A percentile compares a stretch with the other conserved stretches of the same genome.
These are phyloP conservation scores for Fraxinus albicans DNA, from an alignment of 305 asterid genomes.

Conservation along the genomic window DNA sequence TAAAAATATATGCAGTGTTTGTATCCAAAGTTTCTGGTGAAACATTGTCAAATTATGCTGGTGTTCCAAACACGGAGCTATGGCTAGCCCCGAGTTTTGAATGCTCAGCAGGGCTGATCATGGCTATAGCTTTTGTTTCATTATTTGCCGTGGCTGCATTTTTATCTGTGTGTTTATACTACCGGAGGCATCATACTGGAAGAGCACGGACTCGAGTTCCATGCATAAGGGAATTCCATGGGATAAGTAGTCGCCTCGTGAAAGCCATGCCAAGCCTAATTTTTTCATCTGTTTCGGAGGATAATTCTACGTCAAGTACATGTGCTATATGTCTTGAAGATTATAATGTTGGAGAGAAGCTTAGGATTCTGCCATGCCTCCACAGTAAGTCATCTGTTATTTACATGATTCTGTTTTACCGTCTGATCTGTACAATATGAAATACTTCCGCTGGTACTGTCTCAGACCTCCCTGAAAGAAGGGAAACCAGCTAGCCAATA, in stretches of 20 bases:
- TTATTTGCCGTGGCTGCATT: conserved; percentile 88
- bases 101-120: conserved; percentile 58
- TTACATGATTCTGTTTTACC: background rate
- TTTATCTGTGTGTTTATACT: conserved; percentile 83
- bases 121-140: conserved; percentile 89
- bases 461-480: background rate
- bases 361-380: conserved; percentile 81
- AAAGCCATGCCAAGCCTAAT: conserved; percentile 90
- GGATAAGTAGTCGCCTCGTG: conserved; percentile 84
- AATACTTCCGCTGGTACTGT: background rate
- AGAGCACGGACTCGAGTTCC: conserved; percentile 52
- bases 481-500: background rate
- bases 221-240: conserved; percentile 68
- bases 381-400: conserved; percentile 66
- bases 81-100: conserved; percentile 74
- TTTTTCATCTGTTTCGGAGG: conserved; percentile 79
- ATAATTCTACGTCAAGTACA: conserved; percentile 68
- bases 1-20: conserved; percentile 70
- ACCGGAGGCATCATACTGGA: conserved; percentile 68
- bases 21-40: conserved; percentile 67
- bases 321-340: conserved; percentile 98
- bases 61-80: conserved; percentile 36
- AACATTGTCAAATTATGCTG: conserved; percentile 50
- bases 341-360: conserved; percentile 77
- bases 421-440: background rate